These are phyloP conservation scores for Xenoacremonium recifei DNA, from an alignment of 2,329 filamentous ascomycete genomes.

Conservation along the genomic window DNA sequence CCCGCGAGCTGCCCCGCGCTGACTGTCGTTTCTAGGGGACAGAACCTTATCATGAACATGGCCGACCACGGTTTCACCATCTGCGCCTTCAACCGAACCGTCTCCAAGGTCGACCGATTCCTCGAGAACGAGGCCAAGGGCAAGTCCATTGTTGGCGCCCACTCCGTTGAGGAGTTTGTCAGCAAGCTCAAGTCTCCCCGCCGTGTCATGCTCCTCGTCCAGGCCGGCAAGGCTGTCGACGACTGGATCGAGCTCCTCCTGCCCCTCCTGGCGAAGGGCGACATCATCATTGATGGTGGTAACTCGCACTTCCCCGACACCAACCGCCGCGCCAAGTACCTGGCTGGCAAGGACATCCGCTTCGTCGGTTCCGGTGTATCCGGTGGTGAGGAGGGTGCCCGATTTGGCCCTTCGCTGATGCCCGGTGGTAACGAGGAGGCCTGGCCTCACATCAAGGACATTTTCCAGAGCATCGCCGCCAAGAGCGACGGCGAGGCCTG, in stretches of 20 bases:
- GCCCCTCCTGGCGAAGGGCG: slow-evolving; percentile 76
- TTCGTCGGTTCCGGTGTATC: slow-evolving; percentile 98
- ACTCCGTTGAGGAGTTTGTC: slow-evolving; percentile 92
- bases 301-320: slow-evolving; percentile 99
- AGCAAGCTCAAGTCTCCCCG: slow-evolving; percentile 96
- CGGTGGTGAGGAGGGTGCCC: slow-evolving; percentile 98
- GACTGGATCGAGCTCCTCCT: slow-evolving; percentile 97
- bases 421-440: slow-evolving; percentile 97
- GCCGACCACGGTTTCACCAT: slow-evolving; percentile 94
- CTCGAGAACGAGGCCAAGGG: slow-evolving; percentile 88
- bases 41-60: slow-evolving; percentile 89
- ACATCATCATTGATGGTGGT: slow-evolving; percentile 98
- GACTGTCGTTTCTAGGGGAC: slow-evolving; percentile 49
- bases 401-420: slow-evolving; percentile 97
- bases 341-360: slow-evolving; percentile 80
- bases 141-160: slow-evolving; percentile 92
- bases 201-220: slow-evolving; percentile 97
- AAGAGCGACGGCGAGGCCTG: slow-evolving; percentile 97
- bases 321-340: slow-evolving; percentile 94
- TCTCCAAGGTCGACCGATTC: slow-evolving; percentile 96
- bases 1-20: slow-evolving; percentile 16
- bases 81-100: slow-evolving; percentile 97
- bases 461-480: slow-evolving; percentile 96
- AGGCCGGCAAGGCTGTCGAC: slow-evolving; percentile 96
- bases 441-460: slow-evolving; percentile 97